Conservation (phyloP, 352 stramenopile species). For the Bremia lactucae region DNA sequence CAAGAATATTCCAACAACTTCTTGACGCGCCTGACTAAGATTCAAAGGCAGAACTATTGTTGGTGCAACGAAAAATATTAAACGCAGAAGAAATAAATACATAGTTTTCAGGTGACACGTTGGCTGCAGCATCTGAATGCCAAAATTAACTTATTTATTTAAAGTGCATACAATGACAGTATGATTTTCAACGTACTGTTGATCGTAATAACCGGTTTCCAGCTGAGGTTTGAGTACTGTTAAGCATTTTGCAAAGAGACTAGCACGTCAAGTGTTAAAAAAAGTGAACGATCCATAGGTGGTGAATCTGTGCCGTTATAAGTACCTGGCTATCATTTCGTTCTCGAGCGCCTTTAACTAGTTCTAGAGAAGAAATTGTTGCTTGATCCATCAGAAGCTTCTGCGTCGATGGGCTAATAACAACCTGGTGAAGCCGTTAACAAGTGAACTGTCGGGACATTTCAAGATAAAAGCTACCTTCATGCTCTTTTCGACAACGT, state of each 20-base stretch:
- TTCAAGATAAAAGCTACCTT: conserved; percentile 47
- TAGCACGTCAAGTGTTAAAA: conserved; percentile 8
- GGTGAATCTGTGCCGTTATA: not conserved
- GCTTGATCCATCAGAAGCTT: conserved; percentile 78
- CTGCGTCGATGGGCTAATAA: conserved; percentile 58
- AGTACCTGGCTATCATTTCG: conserved; percentile 54
- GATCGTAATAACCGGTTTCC: conserved; percentile 68
- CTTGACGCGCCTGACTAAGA: conserved; percentile 52
- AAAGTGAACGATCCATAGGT: not conserved
- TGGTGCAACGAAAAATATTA: too few relatives aligned
- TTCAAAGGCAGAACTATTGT: not conserved
- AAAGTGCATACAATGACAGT: not conserved
- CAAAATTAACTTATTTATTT: conserved; percentile 4
- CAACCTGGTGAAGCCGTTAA: conserved; percentile 26
- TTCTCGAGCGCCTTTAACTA: conserved; percentile 45
- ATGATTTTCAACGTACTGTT: conserved; percentile 28
- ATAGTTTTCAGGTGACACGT: conserved; percentile 74
- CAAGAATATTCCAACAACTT: conserved; percentile 60
- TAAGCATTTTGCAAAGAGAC: conserved; percentile 69
- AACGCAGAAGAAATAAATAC: conserved; percentile 19
- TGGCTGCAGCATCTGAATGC: conserved; percentile 62
- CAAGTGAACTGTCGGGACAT: too few relatives aligned
- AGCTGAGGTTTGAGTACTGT: conserved; percentile 66
- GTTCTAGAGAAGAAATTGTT: conserved; percentile 62
- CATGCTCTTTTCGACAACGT: conserved; percentile 73